These are phyloP conservation scores for Pezicula carpinea DNA, from an alignment of 2,329 filamentous ascomycete genomes.

Conservation along the genomic window DNA sequence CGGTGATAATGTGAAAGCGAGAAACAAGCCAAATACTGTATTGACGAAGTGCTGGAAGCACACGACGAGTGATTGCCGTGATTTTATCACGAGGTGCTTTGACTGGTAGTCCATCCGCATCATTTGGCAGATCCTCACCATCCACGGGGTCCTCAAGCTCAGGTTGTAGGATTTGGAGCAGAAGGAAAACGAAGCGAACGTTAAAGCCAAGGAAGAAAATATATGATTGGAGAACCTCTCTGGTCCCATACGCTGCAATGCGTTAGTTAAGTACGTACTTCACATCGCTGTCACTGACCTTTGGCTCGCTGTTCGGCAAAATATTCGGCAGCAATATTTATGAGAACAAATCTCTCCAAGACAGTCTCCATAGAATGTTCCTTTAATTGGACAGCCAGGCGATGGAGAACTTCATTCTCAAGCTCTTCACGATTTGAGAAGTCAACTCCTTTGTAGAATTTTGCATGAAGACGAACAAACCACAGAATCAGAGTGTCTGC, in stretches of 20 bases:
- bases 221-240: constrained; percentile 40
- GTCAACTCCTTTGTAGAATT: constrained; percentile 72
- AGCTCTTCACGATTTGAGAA: constrained; percentile 75
- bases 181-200: constrained; percentile 66
- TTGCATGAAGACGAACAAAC: constrained; percentile 83
- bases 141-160: constrained; percentile 52
- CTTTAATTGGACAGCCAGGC: constrained; percentile 69
- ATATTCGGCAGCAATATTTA: constrained; percentile 82
- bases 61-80: constrained; percentile 52
- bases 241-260: constrained; percentile 28
- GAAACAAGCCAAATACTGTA: constrained; percentile 65
- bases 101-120: constrained; percentile 33
- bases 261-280: not conserved
- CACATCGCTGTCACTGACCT: constrained; percentile 36
- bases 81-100: constrained; percentile 41
- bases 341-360: constrained; percentile 74
- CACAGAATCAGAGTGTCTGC: constrained; percentile 64
- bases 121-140: constrained; percentile 38
- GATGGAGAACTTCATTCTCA: constrained; percentile 78
- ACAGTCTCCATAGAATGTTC: constrained; percentile 58
- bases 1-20: constrained; percentile 48
- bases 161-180: constrained; percentile 66
- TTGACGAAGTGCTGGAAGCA: constrained; percentile 59
- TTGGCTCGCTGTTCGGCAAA: constrained; percentile 59
- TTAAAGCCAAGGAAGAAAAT: constrained; percentile 74